Percentiles rank a stretch among this genome's conserved stretches.
Evolutionary conservation across 352 stramenopile species (phyloP).

Genomic region (Pythium insidiosum): DNA sequence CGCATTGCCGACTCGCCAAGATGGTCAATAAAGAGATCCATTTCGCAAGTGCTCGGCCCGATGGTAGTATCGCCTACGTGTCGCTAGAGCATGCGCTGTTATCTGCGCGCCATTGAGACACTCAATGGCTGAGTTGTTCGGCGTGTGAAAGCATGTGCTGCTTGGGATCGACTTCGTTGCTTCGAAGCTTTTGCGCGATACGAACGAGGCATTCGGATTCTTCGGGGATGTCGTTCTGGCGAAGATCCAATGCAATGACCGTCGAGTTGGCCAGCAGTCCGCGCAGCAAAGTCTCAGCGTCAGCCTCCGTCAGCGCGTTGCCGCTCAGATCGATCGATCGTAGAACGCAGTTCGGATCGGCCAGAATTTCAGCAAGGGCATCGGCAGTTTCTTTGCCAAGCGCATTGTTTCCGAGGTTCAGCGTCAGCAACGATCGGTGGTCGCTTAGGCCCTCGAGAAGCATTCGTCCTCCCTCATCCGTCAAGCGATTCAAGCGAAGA

Average conservation of each 20-base stretch:
- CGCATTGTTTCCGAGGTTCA: constrained; percentile 87
- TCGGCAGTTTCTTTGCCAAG: constrained; percentile 66
- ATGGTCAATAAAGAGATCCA: constrained; percentile 70
- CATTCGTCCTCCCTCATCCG: constrained; percentile 85
- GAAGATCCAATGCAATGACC: constrained; percentile 64
- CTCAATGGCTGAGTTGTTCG: neutral
- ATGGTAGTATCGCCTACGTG: constrained; percentile 37
- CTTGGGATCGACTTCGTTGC: constrained; percentile 65
- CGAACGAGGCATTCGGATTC: constrained; percentile 48
- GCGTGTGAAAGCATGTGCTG: neutral
- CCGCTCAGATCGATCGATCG: constrained; percentile 75
- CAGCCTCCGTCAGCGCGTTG: constrained; percentile 60
- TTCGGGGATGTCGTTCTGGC: constrained; percentile 67
- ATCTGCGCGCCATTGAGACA: constrained; percentile 24
- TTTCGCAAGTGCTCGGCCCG: constrained; percentile 27
- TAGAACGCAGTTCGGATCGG: constrained; percentile 50
- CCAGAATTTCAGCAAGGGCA: constrained; percentile 62
- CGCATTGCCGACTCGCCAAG: constrained; percentile 55
- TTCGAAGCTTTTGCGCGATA: constrained; percentile 62
- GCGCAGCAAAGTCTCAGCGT: constrained; percentile 47
- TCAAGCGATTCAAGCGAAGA: constrained; percentile 87
- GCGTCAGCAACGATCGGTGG: constrained; percentile 46
- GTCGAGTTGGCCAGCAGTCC: constrained; percentile 53
- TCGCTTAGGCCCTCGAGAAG: constrained; percentile 80
- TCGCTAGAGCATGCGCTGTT: constrained; percentile 54